A percentile compares a stretch with the other conserved stretches of the same genome.
Conservation (phyloP, 305 asterid species). For the Nicotiana rustica region DNA sequence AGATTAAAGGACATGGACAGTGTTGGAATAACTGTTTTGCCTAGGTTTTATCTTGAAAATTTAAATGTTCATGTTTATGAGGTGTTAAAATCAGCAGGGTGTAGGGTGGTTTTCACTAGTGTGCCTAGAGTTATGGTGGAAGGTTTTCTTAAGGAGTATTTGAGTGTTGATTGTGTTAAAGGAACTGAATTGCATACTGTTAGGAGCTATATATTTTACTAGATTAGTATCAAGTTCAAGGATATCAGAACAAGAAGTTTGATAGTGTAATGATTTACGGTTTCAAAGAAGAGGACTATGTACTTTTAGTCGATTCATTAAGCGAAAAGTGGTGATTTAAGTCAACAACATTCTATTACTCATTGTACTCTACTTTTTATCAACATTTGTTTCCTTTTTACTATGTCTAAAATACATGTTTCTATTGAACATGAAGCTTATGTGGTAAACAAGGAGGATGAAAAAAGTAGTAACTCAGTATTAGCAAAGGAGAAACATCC, state of each 20-base stretch:
- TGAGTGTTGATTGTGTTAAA: slow-evolving; percentile 59
- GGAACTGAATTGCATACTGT: slow-evolving; percentile 74
- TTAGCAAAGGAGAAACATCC: slow-evolving; percentile 76
- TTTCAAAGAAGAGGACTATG: neutral
- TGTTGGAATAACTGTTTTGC: slow-evolving; percentile 81
- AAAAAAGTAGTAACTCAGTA: slow-evolving; percentile 42
- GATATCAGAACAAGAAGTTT: slow-evolving; percentile 18
- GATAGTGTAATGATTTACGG: neutral
- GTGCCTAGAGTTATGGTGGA: slow-evolving; percentile 91
- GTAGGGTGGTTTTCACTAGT: slow-evolving; percentile 51
- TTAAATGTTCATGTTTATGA: slow-evolving; percentile 59
- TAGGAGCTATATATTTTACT: slow-evolving; percentile 58
- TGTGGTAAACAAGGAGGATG: slow-evolving; percentile 50
- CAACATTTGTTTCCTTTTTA: no score
- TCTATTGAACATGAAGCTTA: slow-evolving; percentile 65
- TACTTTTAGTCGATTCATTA: neutral
- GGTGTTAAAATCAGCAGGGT: slow-evolving; percentile 11
- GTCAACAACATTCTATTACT: neutral
- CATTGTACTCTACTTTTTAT: no score
- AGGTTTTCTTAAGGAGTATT: slow-evolving; percentile 75
- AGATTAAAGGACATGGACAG: slow-evolving; percentile 58
- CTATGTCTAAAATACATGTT: no score
- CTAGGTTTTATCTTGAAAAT: slow-evolving; percentile 83
- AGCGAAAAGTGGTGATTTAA: neutral
- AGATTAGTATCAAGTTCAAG: slow-evolving; percentile 66